Conservation (phyloP, 441 rosid genomes). For the Erodium moschatum region DNA sequence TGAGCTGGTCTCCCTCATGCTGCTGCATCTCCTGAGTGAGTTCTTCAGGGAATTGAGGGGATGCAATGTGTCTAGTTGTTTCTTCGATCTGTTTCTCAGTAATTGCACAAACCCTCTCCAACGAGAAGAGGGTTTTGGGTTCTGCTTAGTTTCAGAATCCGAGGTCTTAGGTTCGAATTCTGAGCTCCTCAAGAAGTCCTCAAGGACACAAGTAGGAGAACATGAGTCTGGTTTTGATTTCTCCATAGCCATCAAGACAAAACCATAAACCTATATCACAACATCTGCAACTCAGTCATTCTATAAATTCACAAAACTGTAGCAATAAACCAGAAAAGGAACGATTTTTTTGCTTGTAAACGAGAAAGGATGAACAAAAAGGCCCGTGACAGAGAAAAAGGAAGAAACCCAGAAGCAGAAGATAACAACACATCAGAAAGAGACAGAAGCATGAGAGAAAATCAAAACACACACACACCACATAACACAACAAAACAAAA, state of each 20-base stretch:
- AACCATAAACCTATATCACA: not conserved
- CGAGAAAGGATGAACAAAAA: not conserved
- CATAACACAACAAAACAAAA: not conserved
- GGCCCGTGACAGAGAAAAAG: not conserved
- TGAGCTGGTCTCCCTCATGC: constrained; percentile 21
- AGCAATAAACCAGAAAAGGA: too few relatives aligned
- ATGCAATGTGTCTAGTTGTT: not conserved
- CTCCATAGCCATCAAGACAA: constrained; percentile 6
- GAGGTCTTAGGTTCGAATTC: constrained; percentile 17
- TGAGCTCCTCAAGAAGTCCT: constrained; percentile 24
- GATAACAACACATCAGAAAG: not conserved
- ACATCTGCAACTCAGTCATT: not conserved
- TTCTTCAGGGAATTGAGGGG: not conserved
- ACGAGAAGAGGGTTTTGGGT: constrained; percentile 7
- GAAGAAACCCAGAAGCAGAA: not conserved
- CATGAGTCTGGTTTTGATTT: constrained; percentile 8
- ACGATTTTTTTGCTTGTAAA: too few relatives aligned
- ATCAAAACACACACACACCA: not conserved
- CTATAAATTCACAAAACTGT: not conserved
- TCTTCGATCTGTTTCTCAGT: constrained; percentile 9
- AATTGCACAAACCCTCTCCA: constrained; percentile 18
- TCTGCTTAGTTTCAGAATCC: constrained; percentile 9
- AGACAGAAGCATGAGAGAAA: not conserved
- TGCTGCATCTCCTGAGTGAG: constrained; percentile 17
- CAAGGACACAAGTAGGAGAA: constrained; percentile 23